These are phyloP conservation scores for Mrakia hoshinonis DNA, from an alignment of 768 basidiomycete species.

Conservation along the genomic window DNA sequence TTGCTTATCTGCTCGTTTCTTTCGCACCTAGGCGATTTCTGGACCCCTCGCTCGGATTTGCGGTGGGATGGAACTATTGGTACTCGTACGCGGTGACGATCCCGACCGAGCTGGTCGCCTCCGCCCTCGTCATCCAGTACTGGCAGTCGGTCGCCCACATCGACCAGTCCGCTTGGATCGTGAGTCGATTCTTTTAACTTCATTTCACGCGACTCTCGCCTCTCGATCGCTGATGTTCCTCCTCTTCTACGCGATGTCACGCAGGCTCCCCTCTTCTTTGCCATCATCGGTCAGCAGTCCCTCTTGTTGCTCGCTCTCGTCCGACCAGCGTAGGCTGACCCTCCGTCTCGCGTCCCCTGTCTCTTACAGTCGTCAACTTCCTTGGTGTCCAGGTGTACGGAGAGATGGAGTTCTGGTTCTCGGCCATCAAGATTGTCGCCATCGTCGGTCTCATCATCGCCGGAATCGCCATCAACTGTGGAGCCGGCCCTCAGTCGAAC, in stretches of 20 bases:
- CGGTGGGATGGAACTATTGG: slow-evolving; percentile 49
- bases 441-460: slow-evolving; percentile 42
- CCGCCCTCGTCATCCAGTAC: slow-evolving; percentile 46
- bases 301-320: no score
- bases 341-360: no score
- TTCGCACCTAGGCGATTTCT: slow-evolving; percentile 37
- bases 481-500: slow-evolving; percentile 31
- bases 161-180: slow-evolving; percentile 41
- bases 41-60: slow-evolving; percentile 42
- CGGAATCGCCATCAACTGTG: slow-evolving; percentile 35
- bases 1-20: neutral
- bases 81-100: slow-evolving; percentile 33
- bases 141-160: slow-evolving; percentile 39
- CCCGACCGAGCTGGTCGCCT: slow-evolving; percentile 24
- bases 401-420: slow-evolving; percentile 35
- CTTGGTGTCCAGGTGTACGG: slow-evolving; percentile 46
- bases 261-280: slow-evolving; percentile 39
- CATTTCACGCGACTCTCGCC: no score
- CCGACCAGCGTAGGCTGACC: no score
- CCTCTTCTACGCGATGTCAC: no score
- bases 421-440: slow-evolving; percentile 44
- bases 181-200: no score
- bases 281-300: no score
- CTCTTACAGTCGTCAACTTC: slow-evolving; percentile 44
- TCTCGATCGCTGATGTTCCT: no score